Conservation (phyloP, 148 eudicot species). For the Fagopyrum esculentum region DNA sequence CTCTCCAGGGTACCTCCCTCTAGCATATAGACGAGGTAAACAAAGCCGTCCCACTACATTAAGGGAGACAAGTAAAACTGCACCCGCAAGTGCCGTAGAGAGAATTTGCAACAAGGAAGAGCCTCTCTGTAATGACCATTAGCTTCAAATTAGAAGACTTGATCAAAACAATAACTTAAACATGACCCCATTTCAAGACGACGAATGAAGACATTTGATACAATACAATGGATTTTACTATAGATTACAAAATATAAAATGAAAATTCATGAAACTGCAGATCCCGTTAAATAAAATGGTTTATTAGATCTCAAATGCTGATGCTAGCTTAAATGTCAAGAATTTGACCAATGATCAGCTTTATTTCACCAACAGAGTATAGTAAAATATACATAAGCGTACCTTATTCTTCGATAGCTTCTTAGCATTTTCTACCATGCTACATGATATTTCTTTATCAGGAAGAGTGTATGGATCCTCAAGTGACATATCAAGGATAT, state of each 20-base stretch:
- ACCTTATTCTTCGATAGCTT: slow-evolving; percentile 54
- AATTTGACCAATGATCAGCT: too few species aligned
- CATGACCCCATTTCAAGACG: background rate
- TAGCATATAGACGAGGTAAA: slow-evolving; percentile 36
- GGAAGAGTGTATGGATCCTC: slow-evolving; percentile 84
- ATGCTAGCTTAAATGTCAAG: background rate
- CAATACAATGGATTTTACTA: background rate
- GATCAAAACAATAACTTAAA: background rate
- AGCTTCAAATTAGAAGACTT: slow-evolving; percentile 4
- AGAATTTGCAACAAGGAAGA: slow-evolving; percentile 43
- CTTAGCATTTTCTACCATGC: slow-evolving; percentile 34
- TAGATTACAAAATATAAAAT: background rate
- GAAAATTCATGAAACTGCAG: background rate
- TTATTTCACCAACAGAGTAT: background rate
- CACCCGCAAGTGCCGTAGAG: slow-evolving; percentile 43
- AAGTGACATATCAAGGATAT: slow-evolving; percentile 70
- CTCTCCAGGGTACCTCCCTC: slow-evolving; percentile 31
- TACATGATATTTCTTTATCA: slow-evolving; percentile 45
- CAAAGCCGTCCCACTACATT: slow-evolving; percentile 43
- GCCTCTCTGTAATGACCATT: slow-evolving; percentile 36
- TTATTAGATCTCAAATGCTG: background rate
- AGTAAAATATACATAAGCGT: slow-evolving; percentile 8
- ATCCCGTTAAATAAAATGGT: background rate
- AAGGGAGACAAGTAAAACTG: slow-evolving; percentile 42
- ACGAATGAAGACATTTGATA: background rate